Evolutionary conservation across 768 basidiomycete species (phyloP).

Genomic region (Collybia sp.): DNA sequence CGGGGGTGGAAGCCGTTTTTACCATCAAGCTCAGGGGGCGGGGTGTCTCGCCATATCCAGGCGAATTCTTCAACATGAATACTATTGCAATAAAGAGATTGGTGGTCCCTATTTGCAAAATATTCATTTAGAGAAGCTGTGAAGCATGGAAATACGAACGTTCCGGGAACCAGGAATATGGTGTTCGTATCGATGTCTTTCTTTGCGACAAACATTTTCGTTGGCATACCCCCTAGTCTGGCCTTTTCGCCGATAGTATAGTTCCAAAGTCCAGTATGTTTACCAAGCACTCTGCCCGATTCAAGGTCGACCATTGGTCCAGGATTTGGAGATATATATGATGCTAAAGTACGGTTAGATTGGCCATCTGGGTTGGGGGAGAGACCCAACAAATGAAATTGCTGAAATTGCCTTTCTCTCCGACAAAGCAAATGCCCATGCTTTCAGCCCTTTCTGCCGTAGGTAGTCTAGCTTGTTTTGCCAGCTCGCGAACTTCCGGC

Average conservation of each 20-base stretch:
- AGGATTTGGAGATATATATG: slow-evolving; percentile 67
- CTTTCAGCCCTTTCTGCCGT: slow-evolving; percentile 79
- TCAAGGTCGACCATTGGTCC: slow-evolving; percentile 63
- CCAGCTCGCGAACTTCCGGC: slow-evolving; percentile 67
- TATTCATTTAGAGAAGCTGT: slow-evolving; percentile 1
- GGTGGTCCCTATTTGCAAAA: slow-evolving; percentile 45
- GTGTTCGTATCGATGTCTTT: slow-evolving; percentile 64
- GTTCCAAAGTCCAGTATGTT: slow-evolving; percentile 76
- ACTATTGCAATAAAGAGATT: slow-evolving; percentile 40
- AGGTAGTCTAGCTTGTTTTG: slow-evolving; percentile 53
- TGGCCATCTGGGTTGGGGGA: neutral
- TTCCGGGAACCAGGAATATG: slow-evolving; percentile 73
- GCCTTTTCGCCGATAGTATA: slow-evolving; percentile 86
- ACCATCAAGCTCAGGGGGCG: slow-evolving; percentile 40
- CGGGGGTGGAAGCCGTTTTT: slow-evolving; percentile 41
- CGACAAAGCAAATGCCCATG: slow-evolving; percentile 95
- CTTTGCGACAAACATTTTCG: slow-evolving; percentile 65
- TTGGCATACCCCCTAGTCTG: slow-evolving; percentile 52
- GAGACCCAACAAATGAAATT: slow-evolving; percentile 61
- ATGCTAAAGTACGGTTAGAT: slow-evolving; percentile 39
- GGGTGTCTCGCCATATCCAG: slow-evolving; percentile 74
- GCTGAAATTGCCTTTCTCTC: slow-evolving; percentile 68
- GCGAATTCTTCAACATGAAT: slow-evolving; percentile 46
- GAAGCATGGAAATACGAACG: slow-evolving; percentile 30
- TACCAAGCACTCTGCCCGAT: slow-evolving; percentile 48